phyloP scores from a whole-genome alignment of 2,329 filamentous ascomycete genomes.

The Ploettnerulaceae sp. region DNA sequence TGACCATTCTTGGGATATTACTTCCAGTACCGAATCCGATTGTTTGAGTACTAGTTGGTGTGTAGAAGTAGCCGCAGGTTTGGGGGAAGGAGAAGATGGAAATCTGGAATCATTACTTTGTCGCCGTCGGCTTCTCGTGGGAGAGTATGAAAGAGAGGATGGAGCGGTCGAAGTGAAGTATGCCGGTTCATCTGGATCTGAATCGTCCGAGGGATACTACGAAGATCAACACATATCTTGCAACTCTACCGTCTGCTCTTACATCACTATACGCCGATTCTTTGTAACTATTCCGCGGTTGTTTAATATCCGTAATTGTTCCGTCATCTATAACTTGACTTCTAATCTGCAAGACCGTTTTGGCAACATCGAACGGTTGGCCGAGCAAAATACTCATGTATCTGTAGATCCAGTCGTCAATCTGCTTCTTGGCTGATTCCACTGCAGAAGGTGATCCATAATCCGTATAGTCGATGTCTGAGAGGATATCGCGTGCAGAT shows the following conservation, averaged over 20 bases:
- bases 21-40: conserved; percentile 77
- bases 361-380: conserved; percentile 96
- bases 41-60: conserved; percentile 68
- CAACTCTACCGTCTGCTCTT: conserved; percentile 6
- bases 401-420: conserved; percentile 86
- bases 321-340: conserved; percentile 40
- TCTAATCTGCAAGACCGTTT: conserved; percentile 81
- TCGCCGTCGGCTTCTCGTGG: conserved; percentile 36
- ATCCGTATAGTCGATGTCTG: conserved; percentile 87
- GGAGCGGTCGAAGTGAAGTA: conserved; percentile 70
- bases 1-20: conserved; percentile 81
- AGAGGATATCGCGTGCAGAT: conserved; percentile 78
- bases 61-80: conserved; percentile 35
- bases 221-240: conserved; percentile 15
- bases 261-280: conserved; percentile 29
- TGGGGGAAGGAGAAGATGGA: conserved; percentile 29
- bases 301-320: conserved; percentile 18
- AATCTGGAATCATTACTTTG: conserved; percentile 28
- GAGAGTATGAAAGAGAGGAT: conserved; percentile 38
- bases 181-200: conserved; percentile 70
- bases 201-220: conserved; percentile 56
- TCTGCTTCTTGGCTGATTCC: conserved; percentile 67
- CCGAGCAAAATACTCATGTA: conserved; percentile 85
- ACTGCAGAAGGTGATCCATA: conserved; percentile 75
- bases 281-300: conserved; percentile 23